These are phyloP conservation scores for Jacaranda copaia DNA, from an alignment of 257 asterid species.

Conservation along the genomic window DNA sequence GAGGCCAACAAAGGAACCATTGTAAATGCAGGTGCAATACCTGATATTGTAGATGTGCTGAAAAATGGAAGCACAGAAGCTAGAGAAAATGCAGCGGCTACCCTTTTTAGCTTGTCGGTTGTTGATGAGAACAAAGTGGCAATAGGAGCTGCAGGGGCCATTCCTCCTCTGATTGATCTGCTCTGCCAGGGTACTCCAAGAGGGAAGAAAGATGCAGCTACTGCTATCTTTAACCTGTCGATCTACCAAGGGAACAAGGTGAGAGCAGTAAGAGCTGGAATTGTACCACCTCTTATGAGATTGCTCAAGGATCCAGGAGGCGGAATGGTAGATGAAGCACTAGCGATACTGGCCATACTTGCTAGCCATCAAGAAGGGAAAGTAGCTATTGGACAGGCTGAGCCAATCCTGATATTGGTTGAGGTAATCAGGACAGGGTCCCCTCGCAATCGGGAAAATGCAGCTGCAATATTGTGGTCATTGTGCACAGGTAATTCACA, in stretches of 20 bases:
- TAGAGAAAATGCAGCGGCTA: slow-evolving; percentile 92
- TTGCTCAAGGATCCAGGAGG: slow-evolving; percentile 85
- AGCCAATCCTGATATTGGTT: slow-evolving; percentile 68
- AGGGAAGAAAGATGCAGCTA: slow-evolving; percentile 96
- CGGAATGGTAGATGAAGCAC: slow-evolving; percentile 96
- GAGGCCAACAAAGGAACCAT: slow-evolving; percentile 88
- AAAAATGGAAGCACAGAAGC: slow-evolving; percentile 87
- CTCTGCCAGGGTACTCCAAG: slow-evolving; percentile 86
- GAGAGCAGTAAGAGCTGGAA: slow-evolving; percentile 85
- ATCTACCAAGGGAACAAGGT: slow-evolving; percentile 92
- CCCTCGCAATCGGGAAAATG: slow-evolving; percentile 87
- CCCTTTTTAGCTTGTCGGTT: slow-evolving; percentile 89
- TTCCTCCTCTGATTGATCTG: slow-evolving; percentile 85
- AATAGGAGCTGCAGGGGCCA: slow-evolving; percentile 92
- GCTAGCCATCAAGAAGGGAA: slow-evolving; percentile 92
- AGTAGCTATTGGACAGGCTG: slow-evolving; percentile 68
- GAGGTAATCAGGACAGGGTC: slow-evolving; percentile 88
- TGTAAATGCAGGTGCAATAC: slow-evolving; percentile 88
- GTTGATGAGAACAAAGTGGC: slow-evolving; percentile 91
- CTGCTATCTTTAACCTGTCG: slow-evolving; percentile 90
- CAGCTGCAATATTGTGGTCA: slow-evolving; percentile 85
- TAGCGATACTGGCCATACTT: slow-evolving; percentile 90
- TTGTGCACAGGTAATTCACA: slow-evolving; percentile 70
- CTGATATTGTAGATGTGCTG: slow-evolving; percentile 81
- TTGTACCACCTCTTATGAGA: slow-evolving; percentile 76